Percentiles rank a stretch among this genome's conserved stretches.
These are phyloP conservation scores for Nymphaea colorata DNA, from an alignment of 164 flowering plant genomes.

Conservation along the genomic window DNA sequence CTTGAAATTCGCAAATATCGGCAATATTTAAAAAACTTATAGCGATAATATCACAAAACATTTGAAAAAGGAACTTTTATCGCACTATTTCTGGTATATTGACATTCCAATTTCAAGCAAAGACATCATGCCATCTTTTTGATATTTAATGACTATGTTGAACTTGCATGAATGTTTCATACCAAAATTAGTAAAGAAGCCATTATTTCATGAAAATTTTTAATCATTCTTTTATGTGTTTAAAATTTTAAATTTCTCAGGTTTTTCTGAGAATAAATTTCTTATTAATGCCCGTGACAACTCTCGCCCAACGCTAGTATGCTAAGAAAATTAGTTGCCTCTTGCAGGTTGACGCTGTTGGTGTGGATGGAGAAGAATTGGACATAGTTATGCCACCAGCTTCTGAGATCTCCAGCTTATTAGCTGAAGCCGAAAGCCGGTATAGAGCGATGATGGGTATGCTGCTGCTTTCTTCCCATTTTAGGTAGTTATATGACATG, in stretches of 20 bases:
- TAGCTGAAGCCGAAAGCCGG: slow-evolving; percentile 29
- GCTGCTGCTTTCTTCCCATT: neutral
- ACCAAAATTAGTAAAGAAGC: neutral
- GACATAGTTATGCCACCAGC: slow-evolving; percentile 61
- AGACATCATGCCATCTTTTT: neutral
- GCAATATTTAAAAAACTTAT: too few species aligned
- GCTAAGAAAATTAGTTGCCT: neutral
- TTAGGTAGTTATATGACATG: too few species aligned
- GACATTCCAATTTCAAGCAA: too few species aligned
- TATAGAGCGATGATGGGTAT: slow-evolving; percentile 50
- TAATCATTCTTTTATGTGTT: too few species aligned
- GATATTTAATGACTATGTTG: neutral
- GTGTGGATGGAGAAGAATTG: slow-evolving; percentile 72
- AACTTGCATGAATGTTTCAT: too few species aligned
- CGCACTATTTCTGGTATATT: too few species aligned
- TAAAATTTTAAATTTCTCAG: neutral
- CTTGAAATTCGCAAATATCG: too few species aligned
- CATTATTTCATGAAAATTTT: neutral
- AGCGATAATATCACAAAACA: too few species aligned
- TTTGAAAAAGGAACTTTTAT: too few species aligned
- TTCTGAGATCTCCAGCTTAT: slow-evolving; percentile 35
- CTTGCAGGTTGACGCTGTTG: slow-evolving; percentile 65
- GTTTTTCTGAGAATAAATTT: too few species aligned
- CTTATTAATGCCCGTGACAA: too few species aligned
- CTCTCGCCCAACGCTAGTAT: too few species aligned